Conservation (phyloP, 495 filamentous ascomycete genomes). For the Durotheca rogersii region DNA sequence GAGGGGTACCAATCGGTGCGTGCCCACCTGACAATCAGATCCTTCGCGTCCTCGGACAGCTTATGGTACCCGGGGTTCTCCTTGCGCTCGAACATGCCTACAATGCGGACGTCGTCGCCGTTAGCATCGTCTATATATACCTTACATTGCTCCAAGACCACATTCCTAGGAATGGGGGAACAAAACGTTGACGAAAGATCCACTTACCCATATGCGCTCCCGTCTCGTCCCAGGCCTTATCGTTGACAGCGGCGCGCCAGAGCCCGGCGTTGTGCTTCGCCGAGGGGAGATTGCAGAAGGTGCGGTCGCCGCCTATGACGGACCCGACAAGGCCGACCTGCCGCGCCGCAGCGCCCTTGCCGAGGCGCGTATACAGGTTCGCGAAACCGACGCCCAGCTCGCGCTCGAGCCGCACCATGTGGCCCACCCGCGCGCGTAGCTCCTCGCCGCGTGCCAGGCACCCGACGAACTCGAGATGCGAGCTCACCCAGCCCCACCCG, state of each 20-base stretch:
- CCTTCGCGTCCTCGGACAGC: conserved; percentile 66
- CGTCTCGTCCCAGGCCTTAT: conserved; percentile 74
- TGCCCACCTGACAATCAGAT: conserved; percentile 60
- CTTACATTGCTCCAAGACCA: too few relatives aligned
- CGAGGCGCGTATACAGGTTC: conserved; percentile 82
- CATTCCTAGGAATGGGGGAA: neutral
- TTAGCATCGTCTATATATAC: conserved; percentile 8
- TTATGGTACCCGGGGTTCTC: conserved; percentile 77
- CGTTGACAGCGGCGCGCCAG: conserved; percentile 73
- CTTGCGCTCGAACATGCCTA: conserved; percentile 76
- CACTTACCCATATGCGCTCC: conserved; percentile 72
- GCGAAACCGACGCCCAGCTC: conserved; percentile 65
- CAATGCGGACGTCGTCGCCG: conserved; percentile 6
- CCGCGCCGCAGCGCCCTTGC: conserved; percentile 55
- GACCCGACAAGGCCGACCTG: conserved; percentile 49
- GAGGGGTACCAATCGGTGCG: conserved; percentile 51
- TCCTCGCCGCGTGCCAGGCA: conserved; percentile 79
- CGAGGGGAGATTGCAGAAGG: conserved; percentile 80
- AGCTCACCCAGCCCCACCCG: conserved; percentile 76
- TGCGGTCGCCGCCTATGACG: conserved; percentile 61
- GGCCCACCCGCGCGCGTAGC: conserved; percentile 63
- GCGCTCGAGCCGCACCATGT: conserved; percentile 57
- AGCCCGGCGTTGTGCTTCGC: conserved; percentile 49
- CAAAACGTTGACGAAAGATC: conserved; percentile 1
- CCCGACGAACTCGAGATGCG: conserved; percentile 94